Evolutionary conservation across 306 rosid genomes (phyloP).

Genomic region (Trichosanthes truncata): DNA sequence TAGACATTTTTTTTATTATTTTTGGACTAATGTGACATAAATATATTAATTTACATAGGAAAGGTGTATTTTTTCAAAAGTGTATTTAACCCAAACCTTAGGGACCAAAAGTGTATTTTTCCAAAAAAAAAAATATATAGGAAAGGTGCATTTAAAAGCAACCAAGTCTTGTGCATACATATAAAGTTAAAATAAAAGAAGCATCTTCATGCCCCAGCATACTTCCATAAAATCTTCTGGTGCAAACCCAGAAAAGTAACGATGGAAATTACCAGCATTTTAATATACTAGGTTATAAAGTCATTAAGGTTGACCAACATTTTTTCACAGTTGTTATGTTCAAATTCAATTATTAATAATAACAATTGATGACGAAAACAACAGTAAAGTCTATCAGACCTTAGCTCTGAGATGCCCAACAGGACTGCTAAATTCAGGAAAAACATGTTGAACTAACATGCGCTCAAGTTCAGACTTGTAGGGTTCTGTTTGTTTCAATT

Average conservation of each 20-base stretch:
- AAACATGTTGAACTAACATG: conserved; percentile 94
- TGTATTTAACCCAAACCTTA: too few species aligned
- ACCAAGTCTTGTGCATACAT: not conserved
- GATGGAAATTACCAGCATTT: not conserved
- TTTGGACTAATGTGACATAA: too few species aligned
- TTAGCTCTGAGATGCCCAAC: conserved; percentile 97
- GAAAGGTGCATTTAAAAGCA: not conserved
- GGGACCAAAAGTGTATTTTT: too few species aligned
- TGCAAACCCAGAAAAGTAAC: not conserved
- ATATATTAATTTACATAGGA: too few species aligned
- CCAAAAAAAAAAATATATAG: too few species aligned
- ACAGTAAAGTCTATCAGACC: conserved; percentile 32
- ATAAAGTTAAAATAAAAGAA: not conserved
- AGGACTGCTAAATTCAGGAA: conserved; percentile 89
- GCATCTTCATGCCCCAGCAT: not conserved
- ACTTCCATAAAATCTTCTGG: not conserved
- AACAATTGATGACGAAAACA: not conserved
- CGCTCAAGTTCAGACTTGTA: conserved; percentile 92
- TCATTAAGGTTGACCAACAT: not conserved
- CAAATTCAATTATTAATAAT: not conserved
- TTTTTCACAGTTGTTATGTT: not conserved
- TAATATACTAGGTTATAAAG: not conserved
- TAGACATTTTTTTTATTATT: too few species aligned
- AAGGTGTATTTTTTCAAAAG: too few species aligned
- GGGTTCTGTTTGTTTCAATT: conserved; percentile 86